Percentiles rank a stretch among this genome's conserved stretches.
These are phyloP conservation scores for Mariannaea sp. DNA, from an alignment of 2,329 filamentous ascomycete species.

Conservation along the genomic window DNA sequence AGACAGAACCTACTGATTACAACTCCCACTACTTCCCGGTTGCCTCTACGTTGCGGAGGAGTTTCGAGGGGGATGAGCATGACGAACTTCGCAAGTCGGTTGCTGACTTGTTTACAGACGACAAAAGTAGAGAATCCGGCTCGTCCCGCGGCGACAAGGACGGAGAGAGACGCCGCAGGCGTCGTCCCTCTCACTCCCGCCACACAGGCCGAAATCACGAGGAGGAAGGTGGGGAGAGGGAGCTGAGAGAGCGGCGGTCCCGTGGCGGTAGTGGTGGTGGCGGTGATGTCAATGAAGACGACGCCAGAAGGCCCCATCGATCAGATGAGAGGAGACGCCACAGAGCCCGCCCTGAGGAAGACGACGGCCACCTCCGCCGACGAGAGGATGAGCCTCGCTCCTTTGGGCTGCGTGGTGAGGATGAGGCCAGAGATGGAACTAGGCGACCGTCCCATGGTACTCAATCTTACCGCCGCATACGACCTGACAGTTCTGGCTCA, in stretches of 20 bases:
- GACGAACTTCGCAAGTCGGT: conserved; percentile 51
- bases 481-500: conserved; percentile 46
- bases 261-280: no score
- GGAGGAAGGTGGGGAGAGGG: conserved; percentile 36
- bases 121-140: conserved; percentile 48
- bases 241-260: conserved; percentile 31
- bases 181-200: conserved; percentile 46
- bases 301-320: conserved; percentile 32
- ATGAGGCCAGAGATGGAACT: conserved; percentile 27
- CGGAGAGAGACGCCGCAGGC: conserved; percentile 48
- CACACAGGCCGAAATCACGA: conserved; percentile 40
- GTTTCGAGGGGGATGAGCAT: conserved; percentile 45
- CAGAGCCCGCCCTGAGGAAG: conserved; percentile 30
- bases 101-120: conserved; percentile 63
- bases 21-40: conserved; percentile 42
- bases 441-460: conserved; percentile 33
- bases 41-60: conserved; percentile 41
- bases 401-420: conserved; percentile 25
- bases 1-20: conserved; percentile 35
- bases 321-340: conserved; percentile 39
- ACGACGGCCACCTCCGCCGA: conserved; percentile 27
- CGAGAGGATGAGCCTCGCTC: conserved; percentile 29
- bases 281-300: conserved; percentile 34
- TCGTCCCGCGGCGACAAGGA: conserved; percentile 46
- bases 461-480: conserved; percentile 44